A percentile compares a stretch with the other conserved stretches of the same genome.
Evolutionary conservation across 306 rosid genomes (phyloP).

Genomic region (Cucumis melo): DNA sequence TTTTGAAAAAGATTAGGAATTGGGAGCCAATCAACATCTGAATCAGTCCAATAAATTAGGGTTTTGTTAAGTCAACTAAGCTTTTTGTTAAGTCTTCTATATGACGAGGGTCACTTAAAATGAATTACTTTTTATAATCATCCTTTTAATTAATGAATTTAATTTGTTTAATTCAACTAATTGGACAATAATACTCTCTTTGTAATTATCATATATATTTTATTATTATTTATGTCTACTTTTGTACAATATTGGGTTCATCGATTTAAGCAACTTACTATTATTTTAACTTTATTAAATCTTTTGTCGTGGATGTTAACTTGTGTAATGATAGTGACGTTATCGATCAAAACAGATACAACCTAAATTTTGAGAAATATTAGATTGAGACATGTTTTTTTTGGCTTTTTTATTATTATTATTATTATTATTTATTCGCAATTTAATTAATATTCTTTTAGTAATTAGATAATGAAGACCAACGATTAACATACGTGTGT

Average conservation of each 20-base stretch:
- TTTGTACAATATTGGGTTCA: not conserved
- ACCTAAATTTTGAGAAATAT: not conserved
- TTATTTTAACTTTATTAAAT: not conserved
- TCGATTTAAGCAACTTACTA: not conserved
- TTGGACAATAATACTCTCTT: not conserved
- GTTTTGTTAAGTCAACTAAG: not conserved
- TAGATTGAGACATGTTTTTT: not conserved
- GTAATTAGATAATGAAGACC: too few species aligned
- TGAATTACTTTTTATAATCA: not conserved
- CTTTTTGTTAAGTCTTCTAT: not conserved
- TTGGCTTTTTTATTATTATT: too few species aligned
- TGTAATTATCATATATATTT: not conserved
- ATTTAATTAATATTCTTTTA: too few species aligned
- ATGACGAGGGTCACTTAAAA: not conserved
- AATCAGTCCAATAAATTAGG: conserved; percentile 3
- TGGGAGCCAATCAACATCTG: not conserved
- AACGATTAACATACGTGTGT: too few species aligned
- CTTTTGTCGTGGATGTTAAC: not conserved
- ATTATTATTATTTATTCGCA: too few species aligned
- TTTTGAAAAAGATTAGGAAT: too few species aligned
- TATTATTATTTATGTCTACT: not conserved
- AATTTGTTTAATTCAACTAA: not conserved
- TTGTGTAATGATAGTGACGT: not conserved
- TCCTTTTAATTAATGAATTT: not conserved
- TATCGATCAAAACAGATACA: not conserved